These are phyloP conservation scores for Aureobasidium sp. DNA, from an alignment of 2,329 filamentous ascomycete genomes.

Conservation along the genomic window DNA sequence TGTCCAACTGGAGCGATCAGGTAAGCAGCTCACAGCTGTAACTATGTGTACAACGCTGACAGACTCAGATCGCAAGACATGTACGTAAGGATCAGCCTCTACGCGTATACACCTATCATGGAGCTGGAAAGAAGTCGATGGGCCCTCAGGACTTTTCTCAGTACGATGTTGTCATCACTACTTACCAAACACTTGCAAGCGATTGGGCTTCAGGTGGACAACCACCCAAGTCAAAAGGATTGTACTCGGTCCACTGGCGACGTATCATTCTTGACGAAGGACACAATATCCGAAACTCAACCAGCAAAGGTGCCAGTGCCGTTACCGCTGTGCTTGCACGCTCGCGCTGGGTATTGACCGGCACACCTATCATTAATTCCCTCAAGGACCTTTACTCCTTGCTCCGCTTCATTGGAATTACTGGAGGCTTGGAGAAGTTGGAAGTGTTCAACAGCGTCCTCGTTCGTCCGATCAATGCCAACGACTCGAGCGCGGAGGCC, in stretches of 20 bases:
- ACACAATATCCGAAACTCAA: conserved; percentile 70
- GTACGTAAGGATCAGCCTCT: conserved; percentile 54
- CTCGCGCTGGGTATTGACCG: conserved; percentile 70
- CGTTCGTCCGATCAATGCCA: conserved; percentile 55
- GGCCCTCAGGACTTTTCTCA: conserved; percentile 47
- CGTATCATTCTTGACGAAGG: conserved; percentile 77
- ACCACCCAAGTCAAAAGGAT: conserved; percentile 34
- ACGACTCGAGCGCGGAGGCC: conserved; percentile 44
- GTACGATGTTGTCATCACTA: conserved; percentile 74
- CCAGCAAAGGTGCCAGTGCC: conserved; percentile 62
- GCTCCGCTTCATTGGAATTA: conserved; percentile 66
- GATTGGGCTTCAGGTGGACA: conserved; percentile 45
- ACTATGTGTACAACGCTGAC: not conserved
- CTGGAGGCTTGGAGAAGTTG: conserved; percentile 63
- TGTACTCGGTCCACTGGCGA: conserved; percentile 63
- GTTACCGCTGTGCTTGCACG: conserved; percentile 57
- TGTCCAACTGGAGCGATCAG: conserved; percentile 84
- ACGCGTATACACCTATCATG: conserved; percentile 67
- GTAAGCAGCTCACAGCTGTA: not conserved
- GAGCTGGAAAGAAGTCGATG: conserved; percentile 48
- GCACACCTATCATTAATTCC: conserved; percentile 45
- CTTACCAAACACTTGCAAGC: conserved; percentile 65
- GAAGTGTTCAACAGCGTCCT: conserved; percentile 66
- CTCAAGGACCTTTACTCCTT: conserved; percentile 74
- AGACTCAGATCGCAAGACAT: conserved; percentile 52